A percentile compares a stretch with the other conserved stretches of the same genome.
phyloP scores from a whole-genome alignment of 345 rosid species.

The Arabis hirsuta region DNA sequence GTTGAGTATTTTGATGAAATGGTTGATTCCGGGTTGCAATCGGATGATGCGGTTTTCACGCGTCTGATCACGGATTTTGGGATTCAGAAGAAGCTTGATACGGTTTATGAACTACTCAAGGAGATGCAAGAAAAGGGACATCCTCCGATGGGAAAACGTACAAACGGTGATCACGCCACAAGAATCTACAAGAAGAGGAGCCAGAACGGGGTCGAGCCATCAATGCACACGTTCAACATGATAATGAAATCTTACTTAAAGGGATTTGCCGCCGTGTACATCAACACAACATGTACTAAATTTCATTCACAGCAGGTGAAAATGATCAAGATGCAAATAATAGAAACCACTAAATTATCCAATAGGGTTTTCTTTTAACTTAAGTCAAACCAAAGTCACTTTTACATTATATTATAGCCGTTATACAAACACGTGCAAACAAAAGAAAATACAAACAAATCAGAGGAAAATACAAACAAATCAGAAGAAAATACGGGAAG shows the following conservation, averaged over 20 bases:
- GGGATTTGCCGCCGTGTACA: too few relatives aligned
- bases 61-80: conserved; percentile 90
- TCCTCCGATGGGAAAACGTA: conserved; percentile 89
- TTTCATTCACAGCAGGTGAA: too few relatives aligned
- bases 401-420: too few relatives aligned
- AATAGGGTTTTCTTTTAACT: too few relatives aligned
- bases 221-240: conserved; percentile 84
- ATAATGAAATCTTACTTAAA: conserved; percentile 78
- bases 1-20: conserved; percentile 72
- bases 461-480: too few relatives aligned
- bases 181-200: conserved; percentile 54
- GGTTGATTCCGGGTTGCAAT: conserved; percentile 60
- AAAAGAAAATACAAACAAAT: too few relatives aligned
- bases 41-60: conserved; percentile 80
- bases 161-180: conserved; percentile 77
- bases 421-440: too few relatives aligned
- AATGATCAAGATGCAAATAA: too few relatives aligned
- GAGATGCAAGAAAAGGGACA: conserved; percentile 82
- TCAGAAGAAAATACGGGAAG: too few relatives aligned
- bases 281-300: too few relatives aligned
- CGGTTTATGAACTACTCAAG: conserved; percentile 64
- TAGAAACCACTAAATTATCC: too few relatives aligned
- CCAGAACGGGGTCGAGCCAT: conserved; percentile 59
- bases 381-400: too few relatives aligned
- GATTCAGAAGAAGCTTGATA: conserved; percentile 64